Conservation (phyloP, 805 yeast genomes). For the Saccharomycopsis amapae region DNA sequence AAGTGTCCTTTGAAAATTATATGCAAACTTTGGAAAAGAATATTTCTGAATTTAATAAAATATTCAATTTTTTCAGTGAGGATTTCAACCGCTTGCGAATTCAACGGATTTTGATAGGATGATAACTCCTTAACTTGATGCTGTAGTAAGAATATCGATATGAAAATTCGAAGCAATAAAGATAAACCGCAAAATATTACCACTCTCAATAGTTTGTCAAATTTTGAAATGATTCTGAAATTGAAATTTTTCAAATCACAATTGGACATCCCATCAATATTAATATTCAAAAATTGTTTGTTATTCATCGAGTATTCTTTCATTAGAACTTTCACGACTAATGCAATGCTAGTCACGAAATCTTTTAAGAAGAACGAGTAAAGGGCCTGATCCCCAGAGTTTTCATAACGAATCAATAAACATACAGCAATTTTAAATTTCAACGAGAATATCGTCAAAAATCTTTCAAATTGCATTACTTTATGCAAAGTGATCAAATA, state of each 20-base stretch:
- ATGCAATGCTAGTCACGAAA: background rate
- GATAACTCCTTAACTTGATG: too few species aligned
- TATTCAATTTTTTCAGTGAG: too few species aligned
- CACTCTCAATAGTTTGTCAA: background rate
- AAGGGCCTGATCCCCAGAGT: background rate
- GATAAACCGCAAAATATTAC: background rate
- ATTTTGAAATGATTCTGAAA: background rate
- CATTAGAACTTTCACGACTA: background rate
- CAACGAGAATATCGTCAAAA: background rate
- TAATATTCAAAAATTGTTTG: conserved; percentile 2
- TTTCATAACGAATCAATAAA: conserved; percentile 8
- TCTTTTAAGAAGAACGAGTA: background rate
- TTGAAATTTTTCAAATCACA: background rate
- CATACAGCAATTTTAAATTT: conserved; percentile 2
- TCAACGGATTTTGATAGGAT: too few species aligned
- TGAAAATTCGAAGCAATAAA: background rate
- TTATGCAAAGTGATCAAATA: conserved; percentile 3
- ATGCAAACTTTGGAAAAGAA: too few species aligned
- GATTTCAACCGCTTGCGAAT: too few species aligned
- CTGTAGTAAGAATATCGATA: too few species aligned
- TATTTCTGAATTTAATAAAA: too few species aligned
- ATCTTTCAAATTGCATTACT: conserved; percentile 3
- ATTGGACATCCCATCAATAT: too few species aligned
- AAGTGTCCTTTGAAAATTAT: too few species aligned
- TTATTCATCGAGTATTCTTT: background rate